Evolutionary conservation across 169 alveolate genomes (phyloP), one percentile per base, ranked within the genome.

Genomic region (Plasmodium sp.): DNA sequence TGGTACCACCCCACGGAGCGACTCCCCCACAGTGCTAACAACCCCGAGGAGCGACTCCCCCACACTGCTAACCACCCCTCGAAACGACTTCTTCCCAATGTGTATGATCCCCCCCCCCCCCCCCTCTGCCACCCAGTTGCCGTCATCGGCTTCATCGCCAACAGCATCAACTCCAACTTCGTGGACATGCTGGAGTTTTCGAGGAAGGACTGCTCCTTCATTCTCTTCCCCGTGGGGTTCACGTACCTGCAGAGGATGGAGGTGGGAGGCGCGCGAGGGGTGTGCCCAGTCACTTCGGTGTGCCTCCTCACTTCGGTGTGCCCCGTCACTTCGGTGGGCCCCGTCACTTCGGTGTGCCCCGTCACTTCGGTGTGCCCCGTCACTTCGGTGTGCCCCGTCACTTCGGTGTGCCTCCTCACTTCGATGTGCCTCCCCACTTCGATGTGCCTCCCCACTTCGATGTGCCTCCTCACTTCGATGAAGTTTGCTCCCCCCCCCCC

Each of bases 151-250:
- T 86, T 86, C 81, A 86, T 79, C 10, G 54, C 93, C 9, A 77
- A 86, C 33, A 86, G 73, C 31, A n/a, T 86, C 33, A 86, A 45
- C 34, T 77, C 93, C 10, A 18, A 27, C 72, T 86, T 86, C 71
- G 86, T 86, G 31, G 93, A 86, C 18, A 86, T 86, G 54, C 74
- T 86, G 34, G 93, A 86, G n/a, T 86, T 75, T 41, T 86, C 93
- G 18, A 86, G 93, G 36, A 86, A 58, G 27, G 86, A 86, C 27
- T 86, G 93, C 36, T 86, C 93, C 14, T 86, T 86, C 48, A 77
- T 86, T 86, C 93, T 86, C 27, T 86, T 86, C 36, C 93, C 93
- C 22, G 93, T 86, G 45, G 93, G 93, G 1, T 86, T 86, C 43
- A 54, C 93, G 31, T 31, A 86, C 71, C 51, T 86, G 22, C 83